phyloP scores from a whole-genome alignment of 345 rosid genomes.

The Sisymbrium irio region DNA sequence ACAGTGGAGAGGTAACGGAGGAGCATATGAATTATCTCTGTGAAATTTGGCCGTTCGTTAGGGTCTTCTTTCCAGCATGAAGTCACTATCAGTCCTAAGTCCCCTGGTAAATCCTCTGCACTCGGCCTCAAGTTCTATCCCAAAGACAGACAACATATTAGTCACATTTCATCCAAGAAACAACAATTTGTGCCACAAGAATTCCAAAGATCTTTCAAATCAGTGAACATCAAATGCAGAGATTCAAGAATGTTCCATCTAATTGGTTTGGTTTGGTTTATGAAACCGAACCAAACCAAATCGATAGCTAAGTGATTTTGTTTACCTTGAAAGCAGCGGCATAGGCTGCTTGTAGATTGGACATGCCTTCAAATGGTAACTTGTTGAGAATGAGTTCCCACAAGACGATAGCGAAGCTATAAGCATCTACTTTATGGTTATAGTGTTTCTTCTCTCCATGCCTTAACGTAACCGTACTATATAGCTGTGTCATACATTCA shows the following conservation, averaged over 20 bases:
- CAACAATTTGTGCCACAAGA: neutral
- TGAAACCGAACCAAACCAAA: neutral
- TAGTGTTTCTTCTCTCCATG: slow-evolving; percentile 98
- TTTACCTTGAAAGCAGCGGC: slow-evolving; percentile 98
- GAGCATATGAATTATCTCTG: slow-evolving; percentile 82
- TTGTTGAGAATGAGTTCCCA: slow-evolving; percentile 97
- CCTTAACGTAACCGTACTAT: slow-evolving; percentile 93
- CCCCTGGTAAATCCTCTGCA: slow-evolving; percentile 75
- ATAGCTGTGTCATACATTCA: slow-evolving; percentile 54
- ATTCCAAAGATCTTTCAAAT: neutral
- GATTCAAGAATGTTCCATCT: neutral
- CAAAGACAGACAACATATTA: neutral
- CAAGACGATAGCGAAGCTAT: slow-evolving; percentile 95
- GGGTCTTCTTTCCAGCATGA: slow-evolving; percentile 99
- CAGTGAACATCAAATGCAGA: neutral
- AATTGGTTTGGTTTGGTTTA: neutral
- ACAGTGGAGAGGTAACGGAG: slow-evolving; percentile 58
- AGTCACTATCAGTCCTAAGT: slow-evolving; percentile 68
- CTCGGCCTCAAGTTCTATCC: slow-evolving; percentile 85
- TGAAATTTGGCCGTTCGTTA: slow-evolving; percentile 77
- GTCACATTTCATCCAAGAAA: neutral
- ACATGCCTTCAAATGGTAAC: slow-evolving; percentile 99
- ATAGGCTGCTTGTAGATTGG: slow-evolving; percentile 98
- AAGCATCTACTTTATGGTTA: slow-evolving; percentile 92
- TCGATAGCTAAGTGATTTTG: neutral